Conservation (phyloP, 495 filamentous ascomycete species). For the Penicillium bialowiezense region DNA sequence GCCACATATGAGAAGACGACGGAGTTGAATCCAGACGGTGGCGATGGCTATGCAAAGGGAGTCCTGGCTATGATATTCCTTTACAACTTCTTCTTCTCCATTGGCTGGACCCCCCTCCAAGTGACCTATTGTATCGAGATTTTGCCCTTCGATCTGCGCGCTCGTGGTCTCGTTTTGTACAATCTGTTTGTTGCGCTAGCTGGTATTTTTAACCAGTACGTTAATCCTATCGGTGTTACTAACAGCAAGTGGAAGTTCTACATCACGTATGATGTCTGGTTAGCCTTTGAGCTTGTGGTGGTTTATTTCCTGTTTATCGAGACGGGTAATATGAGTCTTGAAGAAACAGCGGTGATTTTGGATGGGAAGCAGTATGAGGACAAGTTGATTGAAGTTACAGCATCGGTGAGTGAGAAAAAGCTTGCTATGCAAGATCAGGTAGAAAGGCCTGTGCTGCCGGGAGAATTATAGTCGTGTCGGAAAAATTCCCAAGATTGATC, state of each 20-base stretch:
- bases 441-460: not conserved
- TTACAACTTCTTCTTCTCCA: not conserved
- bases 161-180: not conserved
- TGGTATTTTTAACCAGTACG: slow-evolving; percentile 13
- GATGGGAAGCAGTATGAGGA: slow-evolving; percentile 35
- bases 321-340: slow-evolving; percentile 61
- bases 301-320: slow-evolving; percentile 64
- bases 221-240: slow-evolving; percentile 58
- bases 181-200: not conserved
- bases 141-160: slow-evolving; percentile 52
- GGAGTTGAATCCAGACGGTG: not conserved
- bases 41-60: slow-evolving; percentile 5
- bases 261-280: slow-evolving; percentile 57
- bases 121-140: slow-evolving; percentile 56
- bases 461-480: not conserved
- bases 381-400: not conserved
- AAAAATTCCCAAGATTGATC: too few relatives aligned
- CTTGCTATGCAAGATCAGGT: not conserved
- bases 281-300: slow-evolving; percentile 51
- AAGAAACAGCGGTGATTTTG: slow-evolving; percentile 61
- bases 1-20: slow-evolving; percentile 6
- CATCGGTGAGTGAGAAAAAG: slow-evolving; percentile 3
- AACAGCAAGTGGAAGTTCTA: slow-evolving; percentile 57
- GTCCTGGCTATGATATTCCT: slow-evolving; percentile 18
- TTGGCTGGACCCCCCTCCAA: not conserved